A percentile compares a stretch with the other conserved stretches of the same genome.
Evolutionary conservation across 176 grass and related monocot species (phyloP).

Genomic region (Melocanna baccifera): DNA sequence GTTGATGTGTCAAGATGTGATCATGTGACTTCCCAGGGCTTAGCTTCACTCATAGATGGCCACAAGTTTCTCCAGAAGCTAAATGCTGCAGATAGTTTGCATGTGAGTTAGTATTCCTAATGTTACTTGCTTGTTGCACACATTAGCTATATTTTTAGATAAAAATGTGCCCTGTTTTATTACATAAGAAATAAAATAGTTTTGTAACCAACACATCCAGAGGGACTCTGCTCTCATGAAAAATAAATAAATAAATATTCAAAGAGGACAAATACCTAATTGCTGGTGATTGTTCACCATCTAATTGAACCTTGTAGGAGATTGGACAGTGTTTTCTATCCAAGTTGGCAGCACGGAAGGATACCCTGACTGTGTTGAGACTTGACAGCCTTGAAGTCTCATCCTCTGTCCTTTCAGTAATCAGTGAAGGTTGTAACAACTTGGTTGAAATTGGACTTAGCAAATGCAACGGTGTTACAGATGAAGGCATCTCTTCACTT

Average conservation of each 20-base stretch:
- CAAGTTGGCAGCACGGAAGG: slow-evolving; percentile 60
- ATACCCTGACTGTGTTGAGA: slow-evolving; percentile 70
- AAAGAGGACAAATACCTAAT: slow-evolving; percentile 4
- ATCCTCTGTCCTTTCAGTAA: slow-evolving; percentile 49
- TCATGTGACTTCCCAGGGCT: slow-evolving; percentile 72
- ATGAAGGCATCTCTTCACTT: slow-evolving; percentile 77
- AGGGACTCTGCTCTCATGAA: not conserved
- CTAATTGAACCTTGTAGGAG: slow-evolving; percentile 53
- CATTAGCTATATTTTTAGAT: not conserved
- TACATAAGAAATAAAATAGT: not conserved
- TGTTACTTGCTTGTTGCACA: not conserved
- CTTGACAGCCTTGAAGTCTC: slow-evolving; percentile 77
- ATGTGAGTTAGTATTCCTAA: slow-evolving; percentile 43
- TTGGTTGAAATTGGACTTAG: slow-evolving; percentile 84
- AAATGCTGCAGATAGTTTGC: slow-evolving; percentile 76
- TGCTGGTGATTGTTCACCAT: not conserved
- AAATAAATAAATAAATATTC: not conserved
- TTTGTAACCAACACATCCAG: not conserved
- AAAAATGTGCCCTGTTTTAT: not conserved
- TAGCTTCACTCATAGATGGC: slow-evolving; percentile 72
- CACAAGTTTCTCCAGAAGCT: slow-evolving; percentile 62
- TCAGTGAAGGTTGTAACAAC: slow-evolving; percentile 65
- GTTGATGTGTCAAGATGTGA: slow-evolving; percentile 89
- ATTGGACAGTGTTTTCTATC: slow-evolving; percentile 58
- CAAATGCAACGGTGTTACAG: slow-evolving; percentile 78